A percentile compares a stretch with the other conserved stretches of the same genome.
phyloP scores from a whole-genome alignment of 1,139 yeast species.

The Wickerhamomyces sp. region DNA sequence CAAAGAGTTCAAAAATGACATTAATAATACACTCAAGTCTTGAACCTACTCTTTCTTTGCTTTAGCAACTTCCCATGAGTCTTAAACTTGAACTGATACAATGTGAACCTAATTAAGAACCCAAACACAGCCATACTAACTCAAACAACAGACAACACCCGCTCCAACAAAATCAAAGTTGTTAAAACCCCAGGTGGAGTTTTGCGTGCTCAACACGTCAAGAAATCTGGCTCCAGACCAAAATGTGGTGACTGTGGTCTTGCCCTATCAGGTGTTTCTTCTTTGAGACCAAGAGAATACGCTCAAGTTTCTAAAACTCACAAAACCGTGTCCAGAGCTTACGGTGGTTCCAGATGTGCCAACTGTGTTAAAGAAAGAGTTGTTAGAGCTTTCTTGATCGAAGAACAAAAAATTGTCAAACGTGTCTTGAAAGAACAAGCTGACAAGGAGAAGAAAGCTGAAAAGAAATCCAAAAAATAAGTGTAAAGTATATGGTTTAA shows the following conservation, averaged over 20 bases:
- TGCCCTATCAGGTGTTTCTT: slow-evolving; percentile 86
- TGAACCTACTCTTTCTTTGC: no score
- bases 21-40: no score
- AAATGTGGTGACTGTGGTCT: slow-evolving; percentile 99
- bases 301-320: slow-evolving; percentile 92
- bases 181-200: slow-evolving; percentile 99
- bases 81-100: no score
- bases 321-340: slow-evolving; percentile 98
- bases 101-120: no score
- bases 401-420: slow-evolving; percentile 99
- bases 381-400: slow-evolving; percentile 98
- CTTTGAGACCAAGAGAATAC: slow-evolving; percentile 97
- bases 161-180: slow-evolving; percentile 98
- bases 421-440: slow-evolving; percentile 95
- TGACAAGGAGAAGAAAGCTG: slow-evolving; percentile 62
- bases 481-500: slow-evolving; percentile 9
- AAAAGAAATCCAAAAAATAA: slow-evolving; percentile 23
- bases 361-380: slow-evolving; percentile 98
- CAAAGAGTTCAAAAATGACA: no score
- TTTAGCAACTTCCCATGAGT: no score
- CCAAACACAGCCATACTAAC: no score
- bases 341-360: slow-evolving; percentile 99
- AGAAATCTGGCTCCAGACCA: slow-evolving; percentile 92
- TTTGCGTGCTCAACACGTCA: slow-evolving; percentile 94
- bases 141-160: slow-evolving; percentile 95